phyloP scores from a whole-genome alignment of 208 protist species.

The Phytomonas sp. region DNA sequence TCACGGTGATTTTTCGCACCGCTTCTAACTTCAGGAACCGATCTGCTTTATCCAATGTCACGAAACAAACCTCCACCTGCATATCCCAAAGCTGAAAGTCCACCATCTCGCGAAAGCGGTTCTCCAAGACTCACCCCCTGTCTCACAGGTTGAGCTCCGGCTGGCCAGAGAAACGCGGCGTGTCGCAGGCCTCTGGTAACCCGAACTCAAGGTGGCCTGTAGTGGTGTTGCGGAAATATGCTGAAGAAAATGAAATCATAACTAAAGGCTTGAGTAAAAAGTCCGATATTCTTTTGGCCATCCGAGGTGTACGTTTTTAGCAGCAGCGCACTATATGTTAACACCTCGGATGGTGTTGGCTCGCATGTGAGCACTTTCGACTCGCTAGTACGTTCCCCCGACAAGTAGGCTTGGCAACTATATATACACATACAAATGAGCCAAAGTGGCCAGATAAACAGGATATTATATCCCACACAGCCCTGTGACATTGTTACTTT shows the following conservation, averaged over 20 bases:
- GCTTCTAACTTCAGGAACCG: not conserved
- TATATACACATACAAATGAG: not conserved
- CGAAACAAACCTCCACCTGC: not conserved
- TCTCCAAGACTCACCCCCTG: not conserved
- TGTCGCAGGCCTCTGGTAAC: constrained; percentile 11
- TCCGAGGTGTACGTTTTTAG: constrained; percentile 19
- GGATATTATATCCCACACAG: not conserved
- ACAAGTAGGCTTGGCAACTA: not conserved
- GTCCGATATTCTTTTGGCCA: constrained; percentile 51
- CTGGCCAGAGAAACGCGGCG: not conserved
- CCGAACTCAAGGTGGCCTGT: constrained; percentile 63
- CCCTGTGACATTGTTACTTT: not conserved
- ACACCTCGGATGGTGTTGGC: not conserved
- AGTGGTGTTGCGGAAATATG: constrained; percentile 48
- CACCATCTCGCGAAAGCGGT: not conserved
- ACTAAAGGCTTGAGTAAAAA: constrained; percentile 37
- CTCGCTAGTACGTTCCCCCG: not conserved
- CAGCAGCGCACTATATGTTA: not conserved
- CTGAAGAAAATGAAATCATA: constrained; percentile 46
- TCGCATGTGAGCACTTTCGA: not conserved
- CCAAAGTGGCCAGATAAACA: not conserved
- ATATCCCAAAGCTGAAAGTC: not conserved
- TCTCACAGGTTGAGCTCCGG: not conserved
- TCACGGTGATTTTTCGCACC: not conserved
- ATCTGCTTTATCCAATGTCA: not conserved